Evolutionary conservation across 2,329 filamentous ascomycete genomes (phyloP), one percentile per base, ranked within the genome.

Genomic region (Aureobasidium sp.): DNA sequence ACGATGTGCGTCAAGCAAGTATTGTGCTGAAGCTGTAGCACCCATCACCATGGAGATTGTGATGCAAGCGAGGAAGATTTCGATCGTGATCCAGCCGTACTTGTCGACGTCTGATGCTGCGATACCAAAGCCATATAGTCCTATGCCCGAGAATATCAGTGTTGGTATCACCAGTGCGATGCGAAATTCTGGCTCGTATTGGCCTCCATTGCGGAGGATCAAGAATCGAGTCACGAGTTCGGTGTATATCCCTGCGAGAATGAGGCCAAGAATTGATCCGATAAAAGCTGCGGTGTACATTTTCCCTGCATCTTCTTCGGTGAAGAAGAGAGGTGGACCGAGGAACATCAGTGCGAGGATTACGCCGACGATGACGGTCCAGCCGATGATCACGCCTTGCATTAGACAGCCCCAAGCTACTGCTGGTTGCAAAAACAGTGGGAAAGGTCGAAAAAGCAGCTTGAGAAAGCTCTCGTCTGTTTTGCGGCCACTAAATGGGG

Each of bases 41-140:
- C 91, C 92, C 70, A 96, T 86, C 0, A 97, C 91, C 90, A 96
- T 96, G 2, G 90, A 91, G 63, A 88, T 86, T 10, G 96, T 89
- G 71, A 94, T 86, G 61, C 94, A 81, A 0, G 82, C 89, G 67
- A 96, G 94, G 73, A 94, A 96, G 50, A 91, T 81, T 57, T 93
- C 84, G 0, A 90, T 88, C 63, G 88, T 82, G 59, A 86, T 78
- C 62, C 88, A 95, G 34, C 85, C 81, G 70, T 87, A 94, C 64
- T 80, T 77, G 53, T 36, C 77, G 51, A 77, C 81, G 58, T 89
- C 79, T 29, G 82, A 79, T 0, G 86, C 81, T 0, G 89, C 90
- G 65, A 89, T 83, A 1, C 89, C 91, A 68, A 95, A 96, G 0
- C 92, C 91, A 69, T 89, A 96, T 0, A 96, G 77, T 0, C 92